Evolutionary conservation across 2,329 filamentous ascomycete genomes (phyloP).

Genomic region (Fusarium sambucinum): DNA sequence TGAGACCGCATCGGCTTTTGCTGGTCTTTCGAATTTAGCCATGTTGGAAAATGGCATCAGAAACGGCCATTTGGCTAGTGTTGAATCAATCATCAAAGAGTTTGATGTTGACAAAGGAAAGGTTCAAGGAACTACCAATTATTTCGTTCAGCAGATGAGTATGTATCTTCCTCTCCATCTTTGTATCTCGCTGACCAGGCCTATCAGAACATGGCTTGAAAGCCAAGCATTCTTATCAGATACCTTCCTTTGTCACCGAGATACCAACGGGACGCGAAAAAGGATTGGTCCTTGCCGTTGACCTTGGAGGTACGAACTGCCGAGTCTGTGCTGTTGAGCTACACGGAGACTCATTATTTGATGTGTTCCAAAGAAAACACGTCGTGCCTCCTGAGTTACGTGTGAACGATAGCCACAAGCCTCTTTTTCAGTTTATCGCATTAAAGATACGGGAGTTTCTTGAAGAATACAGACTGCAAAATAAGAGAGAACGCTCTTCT

Average conservation of each 20-base stretch:
- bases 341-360: slow-evolving; percentile 11
- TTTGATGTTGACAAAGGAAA: background rate
- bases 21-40: background rate
- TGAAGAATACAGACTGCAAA: background rate
- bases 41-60: background rate
- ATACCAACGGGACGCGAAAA: slow-evolving; percentile 21
- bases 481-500: fast-evolving
- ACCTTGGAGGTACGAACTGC: slow-evolving; percentile 12
- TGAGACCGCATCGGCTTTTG: background rate
- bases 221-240: slow-evolving; percentile 29
- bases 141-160: slow-evolving; percentile 17
- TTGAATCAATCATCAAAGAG: background rate
- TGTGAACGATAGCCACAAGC: slow-evolving; percentile 5
- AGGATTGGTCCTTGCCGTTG: slow-evolving; percentile 11
- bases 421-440: slow-evolving; percentile 14
- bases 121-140: background rate
- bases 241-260: slow-evolving; percentile 20
- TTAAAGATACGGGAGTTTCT: background rate
- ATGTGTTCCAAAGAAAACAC: slow-evolving; percentile 8
- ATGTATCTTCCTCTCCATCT: background rate
- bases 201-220: slow-evolving; percentile 24
- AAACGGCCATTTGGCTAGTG: background rate
- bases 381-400: background rate
- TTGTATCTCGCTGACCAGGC: background rate
- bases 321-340: slow-evolving; percentile 10